Evolutionary conservation across 2,329 filamentous ascomycete genomes (phyloP), one percentile per base, ranked within the genome.

Genomic region (Seiridium cupressi): DNA sequence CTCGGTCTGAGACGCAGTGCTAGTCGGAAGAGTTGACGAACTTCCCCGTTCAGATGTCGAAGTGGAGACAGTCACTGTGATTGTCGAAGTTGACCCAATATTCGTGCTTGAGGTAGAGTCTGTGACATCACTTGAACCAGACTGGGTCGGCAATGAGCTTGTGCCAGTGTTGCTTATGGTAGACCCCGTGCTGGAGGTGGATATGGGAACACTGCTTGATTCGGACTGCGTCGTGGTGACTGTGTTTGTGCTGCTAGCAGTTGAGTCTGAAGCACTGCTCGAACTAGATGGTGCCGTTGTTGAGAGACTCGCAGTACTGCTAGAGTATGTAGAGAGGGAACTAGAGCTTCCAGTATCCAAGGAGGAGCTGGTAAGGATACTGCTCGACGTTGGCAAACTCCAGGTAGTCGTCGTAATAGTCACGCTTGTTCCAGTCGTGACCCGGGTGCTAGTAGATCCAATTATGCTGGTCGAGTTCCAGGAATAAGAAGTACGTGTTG

Each of bases 401-500:
- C 35, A 53, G 31, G 31, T 26, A 26, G 18, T 35, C 49, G 49
- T 26, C 26, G 40, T 31, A 8, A 18, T 10, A 35, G 32, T 53
- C 5, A 7, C 10, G 38, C 46, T n/a, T 7, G 36, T 55, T 13
- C 18, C 18, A 5, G 58, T 60, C 4, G 34, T 10, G 4, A 32
- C 26, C 34, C 36, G 38, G 18, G 51, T 57, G 46, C 10, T 49
- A 38, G 35, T n/a, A 10, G 58, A 42, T 3, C n/a, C 38, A 55
- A 51, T 44, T 8, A 36, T 56, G 51, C 36, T 56, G 36, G 58
- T 60, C 32, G 44, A 56, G 51, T 51, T 59, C 57, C 57, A 59
- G 7, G 36, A 18, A n/a, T 11, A 55, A 9, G 55, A 47, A n/a
- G 35, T 57, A 6, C 13, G 26, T 47, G 55, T 57, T 9, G 13